Base-by-base conservation (phyloP, 345 rosid genomes). In the Chamaenerion angustifolium region DNA sequence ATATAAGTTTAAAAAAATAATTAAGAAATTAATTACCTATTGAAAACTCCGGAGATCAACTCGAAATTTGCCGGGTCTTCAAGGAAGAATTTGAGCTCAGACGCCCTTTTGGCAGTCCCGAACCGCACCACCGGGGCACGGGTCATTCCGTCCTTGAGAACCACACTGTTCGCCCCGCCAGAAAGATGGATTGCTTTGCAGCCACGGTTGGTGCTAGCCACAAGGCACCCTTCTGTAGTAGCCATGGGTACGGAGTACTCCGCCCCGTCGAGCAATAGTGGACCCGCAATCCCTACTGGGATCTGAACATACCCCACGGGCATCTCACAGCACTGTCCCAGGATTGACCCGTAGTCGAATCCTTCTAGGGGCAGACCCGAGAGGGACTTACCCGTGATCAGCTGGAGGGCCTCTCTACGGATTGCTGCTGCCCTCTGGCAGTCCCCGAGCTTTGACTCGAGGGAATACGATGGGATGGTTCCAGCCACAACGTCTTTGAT, bases 261-360 rank as follows among this genome's bases (percentile, higher is more conserved):
- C 11, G n/a, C 45, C 56, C 83, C 85, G 25, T 82, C 72, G 1
- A 82, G 78, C 68, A 74, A 44, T 68, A 82, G 50, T 0, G 85
- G 85, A n/a, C 90, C 90, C 0, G 83, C 90, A 18, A 82, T 68
- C n/a, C 89, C 89, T 31, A 81, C 85, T 2, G 85, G 89, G 46
- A 81, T 76, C 80, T 81, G 89, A 45, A 82, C 81, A 46, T 74
- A 82, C 5, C 90, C 90, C 3, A 82, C 64, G 0, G 90, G 90
- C 85, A 82, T 76, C 72, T 82, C 90, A 27, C 89, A 82, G 53
- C 89, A 82, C 73, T 82, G 89, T 8, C 89, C 89, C 40, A 81
- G 48, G 51, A 81, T 78, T 5, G 89, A 69, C 12, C 60, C 78
- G 49, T 78, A 81, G 60, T 82, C 83, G 45, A 76, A 72, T 2